Base-by-base conservation (phyloP, 2,329 filamentous ascomycete genomes). In the Calonectria multiphialidica region DNA sequence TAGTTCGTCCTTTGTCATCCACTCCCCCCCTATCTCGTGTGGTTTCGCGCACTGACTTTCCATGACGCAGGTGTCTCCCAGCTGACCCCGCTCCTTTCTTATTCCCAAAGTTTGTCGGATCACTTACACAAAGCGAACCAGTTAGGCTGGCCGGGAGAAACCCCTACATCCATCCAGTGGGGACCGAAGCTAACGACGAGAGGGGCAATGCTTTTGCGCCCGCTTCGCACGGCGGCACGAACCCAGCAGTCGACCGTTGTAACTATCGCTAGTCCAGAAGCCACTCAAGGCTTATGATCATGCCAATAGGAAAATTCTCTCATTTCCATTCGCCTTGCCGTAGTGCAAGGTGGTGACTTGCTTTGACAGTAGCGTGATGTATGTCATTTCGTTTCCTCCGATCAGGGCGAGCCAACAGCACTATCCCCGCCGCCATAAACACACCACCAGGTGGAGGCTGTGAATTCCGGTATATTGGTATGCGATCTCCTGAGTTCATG, bases 241-340 rank as follows among this genome's bases (percentile, higher is more conserved):
- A 59, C 35, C 33, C 8, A 40, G 23, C 37, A 13, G 15, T 23
- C 37, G 21, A 30, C 53, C 53, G 35, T 40, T 40, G 44, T 23
- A 13, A 18, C 21, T 10, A 6, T 25, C 7, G n/a, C 53, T 25
- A 40, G 53, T 59, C 33, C 15, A 40, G 25, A 33, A 21, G 53
- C 37, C 21, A 10, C 35, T 9, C 5, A 40, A 18, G 6, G 35
- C 33, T 16, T 16, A 3, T 23, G 4, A 40, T 13, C 5, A 59
- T 40, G 13, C 53, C 53, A 59, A 59, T 59, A 8, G 53, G 53
- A 59, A 59, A 59, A 59, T 59, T 59, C 53, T 40, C 53, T 59
- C 53, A 40, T 40, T 3, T 9, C 53, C 33, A 15, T 59, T 59
- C 21, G n/a, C 37, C 15, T 33, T 10, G 40, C 18, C 15, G 53